Evolutionary conservation across 768 basidiomycete species (phyloP).

Genomic region (Mycena olivaceomarginata): DNA sequence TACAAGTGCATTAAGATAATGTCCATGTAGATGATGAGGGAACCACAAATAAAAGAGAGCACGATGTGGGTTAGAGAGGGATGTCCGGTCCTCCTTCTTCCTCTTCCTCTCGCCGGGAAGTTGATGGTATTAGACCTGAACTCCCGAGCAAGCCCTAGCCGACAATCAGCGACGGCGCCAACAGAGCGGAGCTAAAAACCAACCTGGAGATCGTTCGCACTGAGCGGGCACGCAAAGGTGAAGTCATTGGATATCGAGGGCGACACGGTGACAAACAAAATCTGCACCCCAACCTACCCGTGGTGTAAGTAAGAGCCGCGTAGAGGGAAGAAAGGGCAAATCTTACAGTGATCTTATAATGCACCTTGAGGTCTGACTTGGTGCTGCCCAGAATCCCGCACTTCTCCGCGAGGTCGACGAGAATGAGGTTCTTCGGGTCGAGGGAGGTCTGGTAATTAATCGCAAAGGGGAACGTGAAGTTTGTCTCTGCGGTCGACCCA

Average conservation of each 20-base stretch:
- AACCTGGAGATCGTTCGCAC: conserved; percentile 54
- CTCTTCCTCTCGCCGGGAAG: not conserved
- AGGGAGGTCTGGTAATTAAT: conserved; percentile 74
- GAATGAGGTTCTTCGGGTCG: conserved; percentile 72
- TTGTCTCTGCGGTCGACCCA: conserved; percentile 72
- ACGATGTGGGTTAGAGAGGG: not conserved
- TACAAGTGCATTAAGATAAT: conserved; percentile 43
- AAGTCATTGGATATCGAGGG: conserved; percentile 79
- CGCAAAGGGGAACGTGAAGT: conserved; percentile 86
- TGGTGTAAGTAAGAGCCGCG: conserved; percentile 15
- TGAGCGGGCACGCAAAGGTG: conserved; percentile 80
- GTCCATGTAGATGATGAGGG: conserved; percentile 30
- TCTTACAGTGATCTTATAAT: conserved; percentile 81
- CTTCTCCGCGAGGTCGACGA: conserved; percentile 77
- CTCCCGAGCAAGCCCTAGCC: conserved; percentile 23
- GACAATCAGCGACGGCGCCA: not conserved
- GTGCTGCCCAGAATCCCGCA: conserved; percentile 73
- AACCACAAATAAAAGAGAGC: not conserved
- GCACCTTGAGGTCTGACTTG: conserved; percentile 71
- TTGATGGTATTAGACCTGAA: not conserved
- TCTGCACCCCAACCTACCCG: conserved; percentile 75
- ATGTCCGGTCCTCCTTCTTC: not conserved
- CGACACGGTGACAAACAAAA: conserved; percentile 79
- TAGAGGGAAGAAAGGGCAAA: conserved; percentile 8
- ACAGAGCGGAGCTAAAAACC: conserved; percentile 25